Base-by-base conservation (phyloP, 495 filamentous ascomycete species). In the Poronia punctata region DNA sequence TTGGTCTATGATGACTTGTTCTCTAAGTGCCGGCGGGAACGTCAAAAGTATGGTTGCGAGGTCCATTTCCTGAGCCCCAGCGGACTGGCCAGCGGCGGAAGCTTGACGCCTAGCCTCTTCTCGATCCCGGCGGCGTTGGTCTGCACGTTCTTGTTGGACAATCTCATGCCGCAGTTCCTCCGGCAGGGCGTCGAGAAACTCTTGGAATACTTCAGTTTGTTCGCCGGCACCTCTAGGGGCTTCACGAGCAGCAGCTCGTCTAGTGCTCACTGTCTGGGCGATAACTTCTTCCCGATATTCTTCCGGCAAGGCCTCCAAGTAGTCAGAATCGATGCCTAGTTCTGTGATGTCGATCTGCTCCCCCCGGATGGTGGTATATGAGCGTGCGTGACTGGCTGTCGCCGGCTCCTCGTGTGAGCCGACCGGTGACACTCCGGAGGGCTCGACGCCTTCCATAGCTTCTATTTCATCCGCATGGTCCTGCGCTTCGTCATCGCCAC, bases 281-380 rank as follows among this genome's bases (percentile, higher is more conserved):
- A 99, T 82, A 19, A 96, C 92, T 56, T 99, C 92, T 60, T 97
- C 90, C 19, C 92, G 76, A 35, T 96, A 77, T 27, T 97, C 92
- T 43, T 99, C 92, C 1, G 92, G 92, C 12, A 99, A 69, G 25
- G 88, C 93, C 39, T 92, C 86, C 3, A 99, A 75, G 60, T 94
- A 99, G 27, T 88, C 88, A 10, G 84, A 76, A 52, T 99, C 92
- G 43, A 99, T 96, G 43, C 88, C 88, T 49, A 99, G 74, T 18
- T 79, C 83, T 4, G 92, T 97, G 39, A 99, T 90, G 56, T 99
- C 90, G 32, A 94, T 68, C 38, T 86, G 76, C 32, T 81, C 80
- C 19, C 88, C 88, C 48, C 88, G 78, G 38, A 99, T 86, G 1
- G 76, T 89, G 5, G 84, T 89, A 34, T 74, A 75, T 33, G 90